Evolutionary conservation across 2,329 filamentous ascomycete genomes (phyloP), one percentile per base, ranked within the genome.

Genomic region (Rhynchosporium secalis): DNA sequence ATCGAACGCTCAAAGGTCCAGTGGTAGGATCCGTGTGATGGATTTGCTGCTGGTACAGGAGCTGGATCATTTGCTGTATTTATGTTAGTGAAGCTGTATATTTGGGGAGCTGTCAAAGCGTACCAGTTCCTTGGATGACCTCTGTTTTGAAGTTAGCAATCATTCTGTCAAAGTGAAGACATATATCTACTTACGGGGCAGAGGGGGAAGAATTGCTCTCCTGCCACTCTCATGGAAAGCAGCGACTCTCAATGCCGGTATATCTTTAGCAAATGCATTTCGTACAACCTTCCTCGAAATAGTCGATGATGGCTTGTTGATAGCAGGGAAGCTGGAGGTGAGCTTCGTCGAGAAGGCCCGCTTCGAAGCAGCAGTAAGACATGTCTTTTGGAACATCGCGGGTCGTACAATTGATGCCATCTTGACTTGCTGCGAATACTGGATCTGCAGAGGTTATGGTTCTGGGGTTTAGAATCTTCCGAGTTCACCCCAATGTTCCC

Each of bases 1-100:
- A 98, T 80, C 61, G 92, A 76, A 74, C 91, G 92, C 83, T 99
- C 95, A 74, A 96, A 96, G 64, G 90, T 91, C 95, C 95, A 99
- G 85, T 99, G 95, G 82, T 98, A 99, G 78, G 90, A 96, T 72
- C 95, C 95, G 80, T 99, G 91, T 61, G 86, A 81, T 47, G 94
- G 87, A 70, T 84, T 86, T 58, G 91, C 79, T 28, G 84, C 75
- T 51, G 92, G 93, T 29, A 96, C 78, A 45, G 85, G 86, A 38
- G 85, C 90, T 61, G 95, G 86, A 74, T 98, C 93, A 79, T 99
- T 99, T 75, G 93, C 92, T 89, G 65, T 13, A 65, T 13, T 46
- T 38, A 59, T 12, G 56, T 71, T 68, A 73, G 72, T 45, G 10
- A 13, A 36, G 57, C 65, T 66, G 56, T 15, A 20, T 31, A 48